Base-by-base conservation (phyloP, 148 eudicot genomes). In the Nepenthes gracilis region DNA sequence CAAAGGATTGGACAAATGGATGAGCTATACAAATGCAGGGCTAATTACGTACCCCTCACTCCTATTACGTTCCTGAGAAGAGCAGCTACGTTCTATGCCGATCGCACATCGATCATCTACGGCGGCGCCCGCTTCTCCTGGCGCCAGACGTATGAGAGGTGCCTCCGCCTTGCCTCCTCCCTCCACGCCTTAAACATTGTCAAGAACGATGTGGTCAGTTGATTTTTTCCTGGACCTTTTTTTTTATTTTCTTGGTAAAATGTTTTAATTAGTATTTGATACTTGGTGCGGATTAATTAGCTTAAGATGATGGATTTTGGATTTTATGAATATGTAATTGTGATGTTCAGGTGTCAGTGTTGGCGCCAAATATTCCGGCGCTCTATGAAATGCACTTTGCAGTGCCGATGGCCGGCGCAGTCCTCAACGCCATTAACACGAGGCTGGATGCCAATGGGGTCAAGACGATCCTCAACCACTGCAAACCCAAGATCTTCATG, bases 361-460 rank as follows among this genome's bases (percentile, higher is more conserved):
- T 92, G 55, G 98, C 98, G 6, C 98, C 98, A 2, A 92, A 92
- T 33, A 55, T 82, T 36, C 98, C 98, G 14, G 96, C 98, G 11
- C 1, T 83, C 65, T 92, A 88, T 54, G 98, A 92, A 77, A 80
- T 88, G 85, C 98, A 92, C 68, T 92, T 88, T 37, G 98, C 94
- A 3, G 98, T 88, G 61, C 94, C 98, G 4, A 92, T 92, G 96
- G 93, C 96, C 0, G 98, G 98, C 9, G 96, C 85, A 0, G 83
- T 92, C 14, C 82, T 92, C 36, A 92, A 88, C 73, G 57, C 96
- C 2, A 80, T 93, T 74, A 93, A 88, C 73, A 75, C 87, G 12
- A 71, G 93, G 64, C 84, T 93, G 2, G 84, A 86, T 34, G 80
- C 87, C 6, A 73, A 74, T 9, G 82, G 70, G 50, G 51, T 93